Evolutionary conservation across 768 basidiomycete species (phyloP).

Genomic region (Podaxis sp.): DNA sequence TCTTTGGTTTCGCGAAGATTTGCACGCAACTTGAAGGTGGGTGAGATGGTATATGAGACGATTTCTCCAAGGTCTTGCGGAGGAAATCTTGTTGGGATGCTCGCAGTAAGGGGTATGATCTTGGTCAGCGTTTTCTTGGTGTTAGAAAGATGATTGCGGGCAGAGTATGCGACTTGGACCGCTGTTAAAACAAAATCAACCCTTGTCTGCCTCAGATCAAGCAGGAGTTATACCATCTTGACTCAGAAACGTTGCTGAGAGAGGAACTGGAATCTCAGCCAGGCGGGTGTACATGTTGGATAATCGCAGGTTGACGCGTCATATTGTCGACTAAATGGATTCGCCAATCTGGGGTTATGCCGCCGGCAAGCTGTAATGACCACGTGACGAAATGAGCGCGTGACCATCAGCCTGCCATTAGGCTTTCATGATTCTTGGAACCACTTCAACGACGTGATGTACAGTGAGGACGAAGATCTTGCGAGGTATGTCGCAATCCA

Average conservation of each 20-base stretch:
- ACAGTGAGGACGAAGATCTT: conserved; percentile 30
- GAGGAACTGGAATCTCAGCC: conserved; percentile 32
- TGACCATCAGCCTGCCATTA: too few species aligned
- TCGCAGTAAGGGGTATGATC: conserved; percentile 30
- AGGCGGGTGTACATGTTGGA: conserved; percentile 26
- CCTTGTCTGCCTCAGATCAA: not conserved
- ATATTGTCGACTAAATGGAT: not conserved
- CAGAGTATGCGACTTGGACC: conserved; percentile 44
- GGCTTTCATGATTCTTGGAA: not conserved
- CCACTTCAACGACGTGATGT: not conserved
- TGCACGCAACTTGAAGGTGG: conserved; percentile 23
- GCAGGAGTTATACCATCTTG: conserved; percentile 13
- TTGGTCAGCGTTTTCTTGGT: conserved; percentile 44
- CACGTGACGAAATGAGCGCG: not conserved
- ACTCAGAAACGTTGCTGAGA: conserved; percentile 26
- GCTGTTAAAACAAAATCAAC: conserved; percentile 24
- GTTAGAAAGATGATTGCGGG: conserved; percentile 53
- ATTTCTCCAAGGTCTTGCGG: conserved; percentile 40
- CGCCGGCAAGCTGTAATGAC: not conserved
- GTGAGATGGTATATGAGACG: conserved; percentile 42
- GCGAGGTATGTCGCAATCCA: conserved; percentile 26
- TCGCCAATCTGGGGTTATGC: not conserved
- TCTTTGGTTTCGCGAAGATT: conserved; percentile 37
- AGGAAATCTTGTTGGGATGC: conserved; percentile 21
- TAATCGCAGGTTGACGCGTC: not conserved